These are phyloP conservation scores for Linnemannia elongata DNA, from an alignment of 192 early-diverging fungal genomes.

Conservation along the genomic window DNA sequence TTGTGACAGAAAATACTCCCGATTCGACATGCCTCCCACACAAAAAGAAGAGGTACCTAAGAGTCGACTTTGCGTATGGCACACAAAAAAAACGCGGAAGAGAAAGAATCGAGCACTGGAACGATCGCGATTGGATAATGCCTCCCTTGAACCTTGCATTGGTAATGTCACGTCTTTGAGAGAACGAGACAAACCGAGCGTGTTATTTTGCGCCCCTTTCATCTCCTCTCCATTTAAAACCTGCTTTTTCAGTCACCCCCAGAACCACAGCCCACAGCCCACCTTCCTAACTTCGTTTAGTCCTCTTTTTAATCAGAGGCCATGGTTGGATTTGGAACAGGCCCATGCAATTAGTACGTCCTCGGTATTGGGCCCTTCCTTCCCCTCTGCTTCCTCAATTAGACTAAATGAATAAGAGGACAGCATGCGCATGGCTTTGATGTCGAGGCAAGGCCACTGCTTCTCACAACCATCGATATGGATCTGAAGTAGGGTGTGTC, in stretches of 20 bases:
- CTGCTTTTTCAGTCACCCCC: no score
- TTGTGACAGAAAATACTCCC: background rate
- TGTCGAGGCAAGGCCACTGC: no score
- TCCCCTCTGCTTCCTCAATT: background rate
- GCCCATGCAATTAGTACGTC: background rate
- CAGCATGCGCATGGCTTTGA: no score
- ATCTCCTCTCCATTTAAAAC: background rate
- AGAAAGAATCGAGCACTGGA: background rate
- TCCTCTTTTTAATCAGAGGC: background rate
- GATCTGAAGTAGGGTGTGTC: no score
- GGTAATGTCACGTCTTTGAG: background rate
- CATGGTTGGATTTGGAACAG: slow-evolving; percentile 2
- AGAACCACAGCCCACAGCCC: no score
- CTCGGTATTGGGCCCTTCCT: background rate
- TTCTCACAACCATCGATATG: no score
- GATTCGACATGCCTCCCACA: background rate
- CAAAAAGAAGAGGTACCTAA: background rate
- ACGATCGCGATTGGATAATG: background rate
- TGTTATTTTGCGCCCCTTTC: background rate
- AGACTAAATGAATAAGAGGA: background rate
- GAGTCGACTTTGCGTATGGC: background rate
- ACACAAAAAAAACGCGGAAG: background rate
- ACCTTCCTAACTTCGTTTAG: no score
- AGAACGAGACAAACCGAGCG: background rate
- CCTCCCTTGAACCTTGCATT: background rate